These are phyloP conservation scores for Aureobasidium leucospermi DNA, from an alignment of 2,329 filamentous ascomycete species.

Conservation along the genomic window DNA sequence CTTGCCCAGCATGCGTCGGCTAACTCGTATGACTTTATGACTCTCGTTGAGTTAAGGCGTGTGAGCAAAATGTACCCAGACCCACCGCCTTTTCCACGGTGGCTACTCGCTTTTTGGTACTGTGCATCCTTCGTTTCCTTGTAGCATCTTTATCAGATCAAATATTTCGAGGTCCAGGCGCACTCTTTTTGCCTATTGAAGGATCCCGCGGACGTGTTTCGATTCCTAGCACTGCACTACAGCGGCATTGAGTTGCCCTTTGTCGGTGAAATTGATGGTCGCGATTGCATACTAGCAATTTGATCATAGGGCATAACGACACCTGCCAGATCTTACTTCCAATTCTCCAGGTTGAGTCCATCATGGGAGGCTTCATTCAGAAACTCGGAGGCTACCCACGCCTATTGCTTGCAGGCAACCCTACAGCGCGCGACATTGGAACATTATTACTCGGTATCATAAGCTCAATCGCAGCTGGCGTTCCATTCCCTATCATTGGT, in stretches of 20 bases:
- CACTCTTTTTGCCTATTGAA: not conserved
- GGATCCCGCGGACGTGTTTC: not conserved
- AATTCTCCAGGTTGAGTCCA: slow-evolving; percentile 4
- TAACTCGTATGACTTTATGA: slow-evolving; percentile 10
- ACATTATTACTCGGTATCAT: slow-evolving; percentile 15
- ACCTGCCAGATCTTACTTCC: not conserved
- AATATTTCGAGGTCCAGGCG: not conserved
- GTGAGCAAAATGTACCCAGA: slow-evolving; percentile 5
- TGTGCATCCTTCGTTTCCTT: slow-evolving; percentile 1
- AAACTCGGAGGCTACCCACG: slow-evolving; percentile 30
- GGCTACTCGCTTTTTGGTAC: not conserved
- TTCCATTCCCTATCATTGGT: slow-evolving; percentile 57
- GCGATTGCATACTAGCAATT: not conserved
- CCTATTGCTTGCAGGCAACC: slow-evolving; percentile 32
- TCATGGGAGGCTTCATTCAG: slow-evolving; percentile 23
- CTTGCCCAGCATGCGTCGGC: not conserved
- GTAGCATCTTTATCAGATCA: slow-evolving; percentile 7
- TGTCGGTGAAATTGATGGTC: not conserved
- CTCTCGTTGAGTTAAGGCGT: not conserved
- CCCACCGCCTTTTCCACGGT: not conserved
- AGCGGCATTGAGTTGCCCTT: not conserved
- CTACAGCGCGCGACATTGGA: slow-evolving; percentile 22
- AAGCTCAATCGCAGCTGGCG: slow-evolving; percentile 48
- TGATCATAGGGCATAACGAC: not conserved
- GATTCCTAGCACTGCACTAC: not conserved